Percentiles rank a stretch among this genome's conserved stretches.
phyloP scores from a whole-genome alignment of 495 filamentous ascomycete genomes.

The Venustampulla echinocandica region DNA sequence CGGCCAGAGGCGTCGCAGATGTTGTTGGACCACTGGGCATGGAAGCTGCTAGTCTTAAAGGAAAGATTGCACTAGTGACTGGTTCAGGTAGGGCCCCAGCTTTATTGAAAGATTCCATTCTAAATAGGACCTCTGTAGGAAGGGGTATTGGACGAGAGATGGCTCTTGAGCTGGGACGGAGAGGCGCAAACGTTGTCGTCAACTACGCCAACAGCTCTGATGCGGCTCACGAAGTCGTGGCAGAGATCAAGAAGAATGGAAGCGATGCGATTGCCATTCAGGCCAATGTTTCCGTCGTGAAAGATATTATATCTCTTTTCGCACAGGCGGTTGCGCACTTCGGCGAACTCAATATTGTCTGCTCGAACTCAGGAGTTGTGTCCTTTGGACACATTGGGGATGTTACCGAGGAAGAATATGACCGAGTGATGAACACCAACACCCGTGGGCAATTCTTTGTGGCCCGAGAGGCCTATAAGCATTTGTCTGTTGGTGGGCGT shows the following conservation, averaged over 20 bases:
- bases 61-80: slow-evolving; percentile 43
- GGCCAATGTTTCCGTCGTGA: slow-evolving; percentile 61
- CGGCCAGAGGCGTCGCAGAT: slow-evolving; percentile 1
- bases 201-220: slow-evolving; percentile 63
- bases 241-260: slow-evolving; percentile 46
- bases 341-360: slow-evolving; percentile 67
- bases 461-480: slow-evolving; percentile 62
- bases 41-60: slow-evolving; percentile 38
- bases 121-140: slow-evolving; percentile 45
- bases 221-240: slow-evolving; percentile 56
- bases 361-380: slow-evolving; percentile 59
- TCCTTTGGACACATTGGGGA: slow-evolving; percentile 56
- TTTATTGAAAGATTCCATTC: neutral
- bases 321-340: slow-evolving; percentile 54
- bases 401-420: slow-evolving; percentile 66
- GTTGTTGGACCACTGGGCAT: slow-evolving; percentile 36
- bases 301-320: slow-evolving; percentile 57
- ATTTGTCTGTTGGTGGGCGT: slow-evolving; percentile 58
- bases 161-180: slow-evolving; percentile 64
- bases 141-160: slow-evolving; percentile 70
- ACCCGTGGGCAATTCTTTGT: slow-evolving; percentile 79
- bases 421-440: slow-evolving; percentile 70
- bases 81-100: slow-evolving; percentile 33
- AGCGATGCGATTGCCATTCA: slow-evolving; percentile 59
- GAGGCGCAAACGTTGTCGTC: slow-evolving; percentile 63